These are phyloP conservation scores for Chlorella ohadii DNA, from an alignment of 139 green algal species.

Conservation along the genomic window DNA sequence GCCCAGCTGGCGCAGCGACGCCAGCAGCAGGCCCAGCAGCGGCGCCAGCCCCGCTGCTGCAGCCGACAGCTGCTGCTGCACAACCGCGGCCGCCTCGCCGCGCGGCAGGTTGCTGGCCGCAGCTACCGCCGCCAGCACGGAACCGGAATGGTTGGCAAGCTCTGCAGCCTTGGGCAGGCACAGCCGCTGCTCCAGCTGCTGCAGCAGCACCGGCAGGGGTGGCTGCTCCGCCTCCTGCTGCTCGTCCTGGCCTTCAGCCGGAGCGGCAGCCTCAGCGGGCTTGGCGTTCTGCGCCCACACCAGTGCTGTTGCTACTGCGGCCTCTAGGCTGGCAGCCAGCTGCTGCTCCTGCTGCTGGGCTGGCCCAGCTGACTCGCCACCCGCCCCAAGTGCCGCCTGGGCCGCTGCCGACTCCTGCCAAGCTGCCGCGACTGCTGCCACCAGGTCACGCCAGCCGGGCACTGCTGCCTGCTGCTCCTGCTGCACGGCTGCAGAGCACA, in stretches of 20 bases:
- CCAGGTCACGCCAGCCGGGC: conserved; percentile 51
- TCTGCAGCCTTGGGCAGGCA: not conserved
- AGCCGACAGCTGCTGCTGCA: not conserved
- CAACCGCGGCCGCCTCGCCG: not conserved
- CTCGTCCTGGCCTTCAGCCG: not conserved
- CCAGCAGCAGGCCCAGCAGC: conserved; percentile 59
- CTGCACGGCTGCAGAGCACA: conserved; percentile 1
- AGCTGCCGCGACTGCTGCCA: conserved; percentile 32
- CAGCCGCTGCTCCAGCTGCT: conserved; percentile 27
- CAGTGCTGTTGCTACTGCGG: conserved; percentile 55
- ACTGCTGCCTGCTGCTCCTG: conserved; percentile 16
- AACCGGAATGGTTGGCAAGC: not conserved
- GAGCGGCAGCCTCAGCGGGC: not conserved
- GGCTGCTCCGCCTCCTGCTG: not conserved
- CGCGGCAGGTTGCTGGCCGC: not conserved
- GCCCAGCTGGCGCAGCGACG: conserved; percentile 48
- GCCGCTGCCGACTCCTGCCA: conserved; percentile 24
- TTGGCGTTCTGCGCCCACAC: conserved; percentile 71
- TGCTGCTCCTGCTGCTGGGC: conserved; percentile 14
- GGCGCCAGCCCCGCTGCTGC: conserved; percentile 48
- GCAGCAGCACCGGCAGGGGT: conserved; percentile 26
- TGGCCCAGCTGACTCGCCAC: not conserved
- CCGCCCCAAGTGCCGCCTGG: not conserved
- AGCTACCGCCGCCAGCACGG: conserved; percentile 10
- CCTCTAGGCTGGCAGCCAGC: conserved; percentile 49